A percentile compares a stretch with the other conserved stretches of the same genome.
Conservation (phyloP, 148 eudicot species). For the Silene latifolia region DNA sequence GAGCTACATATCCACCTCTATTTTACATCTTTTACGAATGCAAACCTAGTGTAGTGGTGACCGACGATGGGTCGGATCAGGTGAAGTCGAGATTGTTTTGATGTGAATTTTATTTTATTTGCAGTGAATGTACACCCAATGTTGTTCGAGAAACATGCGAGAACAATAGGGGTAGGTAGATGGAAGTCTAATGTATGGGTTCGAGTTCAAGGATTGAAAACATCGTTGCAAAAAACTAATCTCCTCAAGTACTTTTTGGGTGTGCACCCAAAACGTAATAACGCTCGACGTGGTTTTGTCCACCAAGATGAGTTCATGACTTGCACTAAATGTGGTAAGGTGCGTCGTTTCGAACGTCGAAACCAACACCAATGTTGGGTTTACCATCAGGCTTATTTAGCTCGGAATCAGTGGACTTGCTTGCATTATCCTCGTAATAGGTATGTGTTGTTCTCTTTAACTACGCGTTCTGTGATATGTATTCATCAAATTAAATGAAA, state of each 20-base stretch:
- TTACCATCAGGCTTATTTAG: constrained; percentile 23
- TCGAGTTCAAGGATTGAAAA: not conserved
- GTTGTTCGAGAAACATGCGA: constrained; percentile 28
- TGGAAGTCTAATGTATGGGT: constrained; percentile 28
- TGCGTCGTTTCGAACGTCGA: not conserved
- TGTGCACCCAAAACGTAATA: not conserved
- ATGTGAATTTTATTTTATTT: no score
- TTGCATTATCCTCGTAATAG: not conserved
- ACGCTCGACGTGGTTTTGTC: not conserved
- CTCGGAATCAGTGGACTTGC: constrained; percentile 20
- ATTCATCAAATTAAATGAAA: no score
- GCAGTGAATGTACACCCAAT: constrained; percentile 3
- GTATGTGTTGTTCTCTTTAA: not conserved
- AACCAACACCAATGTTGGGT: not conserved
- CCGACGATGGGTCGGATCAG: no score
- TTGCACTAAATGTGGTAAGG: not conserved
- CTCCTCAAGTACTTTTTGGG: constrained; percentile 25
- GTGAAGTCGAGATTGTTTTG: no score
- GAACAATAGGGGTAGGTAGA: not conserved
- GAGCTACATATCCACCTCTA: not conserved
- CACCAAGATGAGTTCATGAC: constrained; percentile 25
- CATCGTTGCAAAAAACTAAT: constrained; percentile 1
- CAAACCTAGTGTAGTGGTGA: no score
- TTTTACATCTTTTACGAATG: not conserved
- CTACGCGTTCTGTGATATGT: no score